Evolutionary conservation across 768 basidiomycete species (phyloP), one percentile per base, ranked within the genome.

Genomic region (Rickenella mellea): DNA sequence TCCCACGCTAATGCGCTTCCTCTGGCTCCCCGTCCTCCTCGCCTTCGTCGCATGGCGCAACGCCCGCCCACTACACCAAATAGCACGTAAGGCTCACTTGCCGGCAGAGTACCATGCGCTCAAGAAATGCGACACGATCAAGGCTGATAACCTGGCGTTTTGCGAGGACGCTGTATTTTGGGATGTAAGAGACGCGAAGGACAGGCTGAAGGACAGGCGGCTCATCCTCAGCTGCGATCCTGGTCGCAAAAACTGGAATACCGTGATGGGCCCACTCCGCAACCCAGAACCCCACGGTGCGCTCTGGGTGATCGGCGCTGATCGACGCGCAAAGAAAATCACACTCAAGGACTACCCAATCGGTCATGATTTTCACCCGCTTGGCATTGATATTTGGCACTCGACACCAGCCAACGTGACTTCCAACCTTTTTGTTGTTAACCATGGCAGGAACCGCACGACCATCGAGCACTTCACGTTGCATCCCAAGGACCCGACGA

Each of bases 151-250:
- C 44, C 55, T 69, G 40, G 57, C 55, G 9, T 62, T 71, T 48
- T 85, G 83, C 54, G 83, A 85, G 53, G 83, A 85, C 50, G 74
- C 65, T 24, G 59, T 64, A 2, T 75, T 78, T 45, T 85, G 82
- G 82, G 78, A 82, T 44, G 55, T 70, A n/a, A 60, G 60, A 39
- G 68, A 71, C 47, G 49, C 46, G 4, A 35, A 54, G 5, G 71
- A 66, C 19, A 54, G 55, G 5, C 53, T 70, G 22, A 48, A 59
- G n/a, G 55, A 70, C 42, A 71, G 73, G 40, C 60, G 65, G 21
- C 57, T 83, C 6, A 52, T 71, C 1, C 38, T 66, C 20, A 59
- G 58, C 20, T 82, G 79, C 48, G 79, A 82, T 52, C 64, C 73
- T 2, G 63, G 58, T 39, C 68, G 67, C 58, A 68, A 68, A 47